Evolutionary conservation across 2,329 filamentous ascomycete genomes (phyloP).

Genomic region (Nemania diffusa): DNA sequence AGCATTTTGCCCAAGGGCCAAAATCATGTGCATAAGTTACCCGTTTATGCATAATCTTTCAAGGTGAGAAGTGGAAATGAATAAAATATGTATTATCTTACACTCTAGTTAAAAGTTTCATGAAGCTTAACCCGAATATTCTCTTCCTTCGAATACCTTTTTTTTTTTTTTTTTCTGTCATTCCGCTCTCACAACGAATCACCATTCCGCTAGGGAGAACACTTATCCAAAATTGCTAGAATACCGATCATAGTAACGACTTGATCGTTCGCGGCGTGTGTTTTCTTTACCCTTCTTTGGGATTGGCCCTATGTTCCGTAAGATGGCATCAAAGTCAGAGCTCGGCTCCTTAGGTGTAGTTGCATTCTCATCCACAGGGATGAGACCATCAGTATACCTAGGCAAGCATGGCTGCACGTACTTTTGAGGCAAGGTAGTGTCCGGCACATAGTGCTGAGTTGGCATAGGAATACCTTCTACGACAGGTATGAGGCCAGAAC

Average conservation of each 20-base stretch:
- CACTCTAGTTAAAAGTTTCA: no score
- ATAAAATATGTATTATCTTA: no score
- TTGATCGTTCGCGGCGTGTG: conserved; percentile 14
- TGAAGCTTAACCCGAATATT: no score
- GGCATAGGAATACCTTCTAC: not conserved
- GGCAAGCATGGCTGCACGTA: conserved; percentile 2
- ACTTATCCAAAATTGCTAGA: conserved; percentile 31
- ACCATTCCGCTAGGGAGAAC: not conserved
- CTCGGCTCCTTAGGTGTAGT: conserved; percentile 19
- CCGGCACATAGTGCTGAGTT: not conserved
- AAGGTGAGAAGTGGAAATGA: no score
- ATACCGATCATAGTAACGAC: conserved; percentile 33
- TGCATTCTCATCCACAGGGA: conserved; percentile 22
- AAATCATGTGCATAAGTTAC: no score
- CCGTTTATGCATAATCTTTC: no score
- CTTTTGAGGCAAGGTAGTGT: not conserved
- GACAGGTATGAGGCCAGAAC: conserved; percentile 26
- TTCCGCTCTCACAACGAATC: not conserved
- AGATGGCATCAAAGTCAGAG: conserved; percentile 32
- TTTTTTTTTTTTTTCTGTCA: no score
- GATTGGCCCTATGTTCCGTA: conserved; percentile 30
- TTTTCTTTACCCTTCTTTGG: conserved; percentile 16
- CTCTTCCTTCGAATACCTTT: no score
- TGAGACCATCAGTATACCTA: conserved; percentile 16
- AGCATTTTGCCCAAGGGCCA: no score